phyloP scores from a whole-genome alignment of 2,329 filamentous ascomycete species.

The Exophiala viscosa region DNA sequence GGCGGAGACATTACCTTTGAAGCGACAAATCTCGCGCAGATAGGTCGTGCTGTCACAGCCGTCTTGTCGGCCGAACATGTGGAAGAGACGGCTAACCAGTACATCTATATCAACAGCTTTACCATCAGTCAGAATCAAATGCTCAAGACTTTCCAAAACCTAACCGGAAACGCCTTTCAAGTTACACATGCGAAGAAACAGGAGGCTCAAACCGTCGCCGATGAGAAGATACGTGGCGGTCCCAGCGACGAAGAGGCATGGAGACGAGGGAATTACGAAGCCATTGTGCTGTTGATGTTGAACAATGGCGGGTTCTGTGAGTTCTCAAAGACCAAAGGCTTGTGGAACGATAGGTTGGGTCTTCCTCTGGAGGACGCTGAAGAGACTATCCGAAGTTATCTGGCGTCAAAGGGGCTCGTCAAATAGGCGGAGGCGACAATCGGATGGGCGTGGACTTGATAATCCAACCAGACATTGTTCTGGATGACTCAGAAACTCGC shows the following conservation, averaged over 20 bases:
- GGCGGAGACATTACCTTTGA: constrained; percentile 24
- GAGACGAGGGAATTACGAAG: neutral
- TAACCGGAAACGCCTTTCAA: constrained; percentile 51
- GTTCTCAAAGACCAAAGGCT: constrained; percentile 10
- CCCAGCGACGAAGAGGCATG: constrained; percentile 4
- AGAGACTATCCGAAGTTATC: constrained; percentile 4
- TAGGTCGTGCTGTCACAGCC: constrained; percentile 32
- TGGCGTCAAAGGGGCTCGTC: neutral
- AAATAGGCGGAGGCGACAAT: too few relatives aligned
- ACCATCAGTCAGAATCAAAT: constrained; percentile 58
- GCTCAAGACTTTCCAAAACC: constrained; percentile 50
- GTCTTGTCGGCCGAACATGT: constrained; percentile 44
- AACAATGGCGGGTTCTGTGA: constrained; percentile 8
- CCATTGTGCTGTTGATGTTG: constrained; percentile 12
- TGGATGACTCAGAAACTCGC: too few relatives aligned
- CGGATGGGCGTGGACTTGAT: too few relatives aligned
- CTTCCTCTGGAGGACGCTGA: constrained; percentile 11
- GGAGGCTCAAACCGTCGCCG: neutral
- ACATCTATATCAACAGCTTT: constrained; percentile 57
- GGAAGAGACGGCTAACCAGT: constrained; percentile 55
- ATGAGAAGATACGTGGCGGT: constrained; percentile 10
- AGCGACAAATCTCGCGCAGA: constrained; percentile 20
- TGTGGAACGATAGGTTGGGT: constrained; percentile 12
- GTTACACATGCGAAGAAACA: constrained; percentile 40
- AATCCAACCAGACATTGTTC: too few relatives aligned